These are phyloP conservation scores for Tubosaeta sp. DNA, from an alignment of 768 basidiomycete genomes.

Conservation along the genomic window DNA sequence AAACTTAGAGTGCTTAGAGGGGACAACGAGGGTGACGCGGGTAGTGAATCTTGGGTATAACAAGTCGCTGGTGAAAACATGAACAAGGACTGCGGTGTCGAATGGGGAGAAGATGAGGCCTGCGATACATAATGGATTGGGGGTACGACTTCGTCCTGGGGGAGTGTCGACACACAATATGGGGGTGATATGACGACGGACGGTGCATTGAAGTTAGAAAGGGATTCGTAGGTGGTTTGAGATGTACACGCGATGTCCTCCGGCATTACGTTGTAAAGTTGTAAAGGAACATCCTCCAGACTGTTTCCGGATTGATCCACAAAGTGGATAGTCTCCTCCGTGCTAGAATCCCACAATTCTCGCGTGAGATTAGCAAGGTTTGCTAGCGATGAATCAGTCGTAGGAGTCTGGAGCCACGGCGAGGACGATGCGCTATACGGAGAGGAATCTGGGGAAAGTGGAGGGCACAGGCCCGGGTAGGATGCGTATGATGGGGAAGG, in stretches of 20 bases:
- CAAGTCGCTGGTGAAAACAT: neutral
- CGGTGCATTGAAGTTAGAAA: neutral
- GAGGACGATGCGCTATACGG: constrained; percentile 24
- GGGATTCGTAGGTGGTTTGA: neutral
- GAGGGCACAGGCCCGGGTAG: constrained; percentile 3
- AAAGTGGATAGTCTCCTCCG: constrained; percentile 2
- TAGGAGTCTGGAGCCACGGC: constrained; percentile 19
- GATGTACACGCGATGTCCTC: constrained; percentile 23
- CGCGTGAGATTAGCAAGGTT: neutral
- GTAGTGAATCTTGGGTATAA: neutral
- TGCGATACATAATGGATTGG: neutral
- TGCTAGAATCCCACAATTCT: neutral
- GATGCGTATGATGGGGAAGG: neutral
- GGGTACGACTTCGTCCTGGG: neutral
- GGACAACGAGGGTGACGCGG: constrained; percentile 12
- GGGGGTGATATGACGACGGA: neutral
- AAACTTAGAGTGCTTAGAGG: constrained; percentile 13
- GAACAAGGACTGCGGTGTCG: neutral
- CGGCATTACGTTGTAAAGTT: constrained; percentile 5
- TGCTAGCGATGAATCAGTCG: neutral
- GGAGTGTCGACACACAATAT: neutral
- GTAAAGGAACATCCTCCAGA: constrained; percentile 11
- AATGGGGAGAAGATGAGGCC: neutral
- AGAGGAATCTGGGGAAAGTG: constrained; percentile 25
- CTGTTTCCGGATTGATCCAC: constrained; percentile 12